Evolutionary conservation across 257 asterid genomes (phyloP).

Genomic region (Nicotiana knightiana): DNA sequence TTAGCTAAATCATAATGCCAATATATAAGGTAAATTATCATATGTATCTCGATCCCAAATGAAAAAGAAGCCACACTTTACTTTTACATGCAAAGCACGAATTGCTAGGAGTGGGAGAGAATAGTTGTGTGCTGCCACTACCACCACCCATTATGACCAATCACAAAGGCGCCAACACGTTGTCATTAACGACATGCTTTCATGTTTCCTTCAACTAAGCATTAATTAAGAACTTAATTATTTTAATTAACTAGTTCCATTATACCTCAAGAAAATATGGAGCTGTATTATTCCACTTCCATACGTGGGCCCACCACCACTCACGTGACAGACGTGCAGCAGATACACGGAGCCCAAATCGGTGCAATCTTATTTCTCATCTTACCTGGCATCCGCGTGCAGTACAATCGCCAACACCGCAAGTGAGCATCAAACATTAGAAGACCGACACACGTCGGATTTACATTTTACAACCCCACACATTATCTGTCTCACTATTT

Average conservation of each 20-base stretch:
- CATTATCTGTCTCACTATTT: neutral
- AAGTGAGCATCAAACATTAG: neutral
- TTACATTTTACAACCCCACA: neutral
- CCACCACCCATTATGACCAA: constrained; percentile 28
- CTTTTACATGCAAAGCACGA: constrained; percentile 39
- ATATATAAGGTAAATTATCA: too few species aligned
- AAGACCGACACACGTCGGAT: neutral
- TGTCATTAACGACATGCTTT: constrained; percentile 14
- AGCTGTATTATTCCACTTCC: neutral
- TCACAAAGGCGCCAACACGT: constrained; percentile 45
- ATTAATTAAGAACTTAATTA: neutral
- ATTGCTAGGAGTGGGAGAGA: constrained; percentile 28
- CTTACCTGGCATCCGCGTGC: neutral
- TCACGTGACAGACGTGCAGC: constrained; percentile 10
- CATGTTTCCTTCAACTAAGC: neutral
- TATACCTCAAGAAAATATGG: neutral
- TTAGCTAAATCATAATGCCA: too few species aligned
- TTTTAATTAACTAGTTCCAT: neutral
- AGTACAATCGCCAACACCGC: neutral
- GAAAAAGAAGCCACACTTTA: neutral
- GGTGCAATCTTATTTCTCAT: neutral
- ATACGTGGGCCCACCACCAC: neutral
- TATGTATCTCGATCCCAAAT: too few species aligned
- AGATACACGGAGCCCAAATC: constrained; percentile 10
- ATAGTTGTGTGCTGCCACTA: constrained; percentile 28